A percentile compares a stretch with the other conserved stretches of the same genome.
Conservation (phyloP, 2,329 filamentous ascomycete species). For the Didymella exigua region DNA sequence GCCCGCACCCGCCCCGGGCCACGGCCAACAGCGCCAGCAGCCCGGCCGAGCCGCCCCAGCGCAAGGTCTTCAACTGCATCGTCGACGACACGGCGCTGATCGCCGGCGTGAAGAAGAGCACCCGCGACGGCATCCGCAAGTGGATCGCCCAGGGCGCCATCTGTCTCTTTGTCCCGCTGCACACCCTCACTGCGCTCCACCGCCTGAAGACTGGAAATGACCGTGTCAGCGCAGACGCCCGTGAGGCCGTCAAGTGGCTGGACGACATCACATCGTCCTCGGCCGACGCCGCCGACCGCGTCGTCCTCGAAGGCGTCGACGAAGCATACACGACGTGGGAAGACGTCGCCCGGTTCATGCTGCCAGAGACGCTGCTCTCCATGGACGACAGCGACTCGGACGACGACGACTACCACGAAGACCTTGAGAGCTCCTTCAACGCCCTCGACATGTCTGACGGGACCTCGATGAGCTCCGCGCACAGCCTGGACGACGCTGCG, state of each 20-base stretch:
- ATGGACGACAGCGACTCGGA: constrained; percentile 52
- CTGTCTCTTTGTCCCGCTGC: constrained; percentile 57
- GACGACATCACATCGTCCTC: constrained; percentile 57
- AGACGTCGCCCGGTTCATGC: constrained; percentile 56
- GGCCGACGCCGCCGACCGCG: constrained; percentile 39
- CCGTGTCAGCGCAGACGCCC: constrained; percentile 53
- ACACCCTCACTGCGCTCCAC: constrained; percentile 55
- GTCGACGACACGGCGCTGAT: constrained; percentile 59
- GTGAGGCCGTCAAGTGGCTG: constrained; percentile 58
- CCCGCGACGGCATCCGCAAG: constrained; percentile 58
- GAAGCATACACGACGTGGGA: constrained; percentile 56
- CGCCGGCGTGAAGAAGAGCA: constrained; percentile 58
- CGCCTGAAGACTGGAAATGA: constrained; percentile 51
- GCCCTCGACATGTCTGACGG: constrained; percentile 46
- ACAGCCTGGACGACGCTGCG: constrained; percentile 45
- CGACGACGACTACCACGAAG: constrained; percentile 44
- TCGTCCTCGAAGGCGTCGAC: constrained; percentile 56
- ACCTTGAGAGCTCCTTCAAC: constrained; percentile 47
- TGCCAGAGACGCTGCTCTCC: constrained; percentile 57
- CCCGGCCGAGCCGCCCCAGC: constrained; percentile 39
- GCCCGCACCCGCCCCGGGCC: constrained; percentile 37
- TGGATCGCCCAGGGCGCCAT: constrained; percentile 58
- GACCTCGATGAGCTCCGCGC: constrained; percentile 52
- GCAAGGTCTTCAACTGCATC: constrained; percentile 61
- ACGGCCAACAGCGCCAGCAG: constrained; percentile 33